phyloP scores from a whole-genome alignment of 441 rosid genomes.

The Viola pubescens region DNA sequence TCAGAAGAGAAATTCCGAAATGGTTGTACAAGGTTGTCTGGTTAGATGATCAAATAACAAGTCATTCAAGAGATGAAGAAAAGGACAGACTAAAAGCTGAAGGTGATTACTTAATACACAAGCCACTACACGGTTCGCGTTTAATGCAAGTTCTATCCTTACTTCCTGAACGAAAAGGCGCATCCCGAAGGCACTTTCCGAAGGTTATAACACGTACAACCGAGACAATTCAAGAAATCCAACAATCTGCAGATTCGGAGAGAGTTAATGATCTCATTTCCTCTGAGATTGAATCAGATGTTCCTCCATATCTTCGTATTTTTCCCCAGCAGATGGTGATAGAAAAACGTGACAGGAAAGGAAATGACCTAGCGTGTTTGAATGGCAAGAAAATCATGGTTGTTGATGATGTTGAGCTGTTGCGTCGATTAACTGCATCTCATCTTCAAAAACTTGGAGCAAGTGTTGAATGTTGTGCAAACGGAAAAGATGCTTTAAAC shows the following conservation, averaged over 20 bases:
- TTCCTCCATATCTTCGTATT: neutral
- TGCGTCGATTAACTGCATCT: constrained; percentile 12
- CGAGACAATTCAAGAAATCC: constrained; percentile 1
- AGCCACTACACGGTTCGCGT: constrained; percentile 45
- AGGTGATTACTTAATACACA: constrained; percentile 23
- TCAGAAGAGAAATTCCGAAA: constrained; percentile 25
- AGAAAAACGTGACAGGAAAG: neutral
- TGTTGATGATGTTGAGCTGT: constrained; percentile 31
- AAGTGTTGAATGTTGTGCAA: constrained; percentile 25
- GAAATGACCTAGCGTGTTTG: constrained; percentile 18
- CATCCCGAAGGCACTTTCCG: constrained; percentile 4
- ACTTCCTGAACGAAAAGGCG: constrained; percentile 29
- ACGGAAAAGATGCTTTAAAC: constrained; percentile 40
- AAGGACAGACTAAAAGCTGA: constrained; percentile 5
- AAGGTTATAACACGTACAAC: constrained; percentile 9
- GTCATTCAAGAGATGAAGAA: constrained; percentile 1
- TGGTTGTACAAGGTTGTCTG: constrained; percentile 34
- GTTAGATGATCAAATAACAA: constrained; percentile 27
- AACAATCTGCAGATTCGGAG: neutral
- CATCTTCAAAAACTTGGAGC: constrained; percentile 35
- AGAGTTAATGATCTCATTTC: constrained; percentile 1
- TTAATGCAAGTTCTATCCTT: constrained; percentile 28
- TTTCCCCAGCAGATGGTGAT: neutral
- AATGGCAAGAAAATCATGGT: constrained; percentile 37
- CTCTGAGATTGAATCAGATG: neutral